Evolutionary conservation across 2,329 filamentous ascomycete species (phyloP), one percentile per base, ranked within the genome.

Genomic region (Phialophora verrucosa): DNA sequence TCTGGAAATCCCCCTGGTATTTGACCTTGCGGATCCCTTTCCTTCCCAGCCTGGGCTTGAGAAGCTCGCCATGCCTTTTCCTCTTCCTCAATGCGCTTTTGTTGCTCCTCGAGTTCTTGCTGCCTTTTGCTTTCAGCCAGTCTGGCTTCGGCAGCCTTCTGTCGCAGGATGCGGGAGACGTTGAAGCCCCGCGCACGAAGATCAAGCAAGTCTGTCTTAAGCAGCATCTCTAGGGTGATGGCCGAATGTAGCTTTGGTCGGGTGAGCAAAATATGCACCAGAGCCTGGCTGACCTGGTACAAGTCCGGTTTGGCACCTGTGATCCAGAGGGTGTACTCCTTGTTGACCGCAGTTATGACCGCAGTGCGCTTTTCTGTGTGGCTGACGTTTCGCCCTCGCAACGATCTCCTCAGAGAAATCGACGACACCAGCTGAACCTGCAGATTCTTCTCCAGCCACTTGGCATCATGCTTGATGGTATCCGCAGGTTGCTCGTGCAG

Each of bases 171-270:
- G 58, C 95, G 90, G 74, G 97, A 92, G 47, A 99, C 95, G 72
- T 99, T 98, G 82, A 97, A 98, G 1, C 95, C 95, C 70, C 95
- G 92, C 67, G 89, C 88, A 73, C 92, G 89, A 49, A 99, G 81
- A 59, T 93, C 89, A 55, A 91, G 86, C 27, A 99, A 83, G 72
- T 94, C 92, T 8, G 95, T 88, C 65, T 91, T 94, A 44, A 99
- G 81, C 69, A 99, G 90, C 61, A 92, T 93, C 78, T 98, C 95
- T 63, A 99, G 88, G 62, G 95, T 94, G 63, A 97, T 85, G 62
- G 92, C 92, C 1, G 94, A 93, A 75, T 96, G 91, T 73, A 96
- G 91, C 70, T 91, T 94, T 7, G 94, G 93, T 25, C 92, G 87
- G 60, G 87, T 87, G 56, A 99, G 83, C 44, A 99, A 83, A 60